Conservation (phyloP, 2,329 filamentous ascomycete genomes). For the Grosmannia penicillata region DNA sequence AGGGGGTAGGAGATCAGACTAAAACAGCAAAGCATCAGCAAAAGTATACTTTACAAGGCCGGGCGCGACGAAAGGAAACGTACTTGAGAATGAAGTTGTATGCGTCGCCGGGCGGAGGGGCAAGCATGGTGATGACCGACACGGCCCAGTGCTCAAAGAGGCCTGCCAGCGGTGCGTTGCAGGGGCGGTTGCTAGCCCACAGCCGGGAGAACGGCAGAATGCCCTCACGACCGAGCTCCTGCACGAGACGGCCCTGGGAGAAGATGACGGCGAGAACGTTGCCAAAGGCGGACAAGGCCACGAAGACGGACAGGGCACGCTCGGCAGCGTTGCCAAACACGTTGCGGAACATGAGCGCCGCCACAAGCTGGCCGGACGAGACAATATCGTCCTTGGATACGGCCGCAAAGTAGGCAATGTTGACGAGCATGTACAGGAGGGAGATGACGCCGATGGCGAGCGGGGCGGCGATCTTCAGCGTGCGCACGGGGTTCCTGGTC, state of each 20-base stretch:
- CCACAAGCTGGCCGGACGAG: conserved; percentile 33
- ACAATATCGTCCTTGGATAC: conserved; percentile 39
- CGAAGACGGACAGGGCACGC: conserved; percentile 47
- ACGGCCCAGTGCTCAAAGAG: conserved; percentile 51
- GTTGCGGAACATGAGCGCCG: conserved; percentile 40
- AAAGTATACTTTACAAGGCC: not conserved
- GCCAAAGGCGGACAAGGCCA: conserved; percentile 52
- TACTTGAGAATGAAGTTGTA: conserved; percentile 49
- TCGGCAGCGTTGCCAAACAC: conserved; percentile 39
- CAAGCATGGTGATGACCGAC: conserved; percentile 50
- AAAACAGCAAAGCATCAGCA: conserved; percentile 2
- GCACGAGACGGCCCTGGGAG: conserved; percentile 50
- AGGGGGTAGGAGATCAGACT: conserved; percentile 51
- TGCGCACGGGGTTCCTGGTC: conserved; percentile 49
- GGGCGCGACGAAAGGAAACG: conserved; percentile 9
- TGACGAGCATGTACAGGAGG: conserved; percentile 50
- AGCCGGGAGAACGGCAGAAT: conserved; percentile 48
- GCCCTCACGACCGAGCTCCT: conserved; percentile 51
- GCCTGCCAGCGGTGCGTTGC: conserved; percentile 45
- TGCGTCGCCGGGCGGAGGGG: conserved; percentile 50
- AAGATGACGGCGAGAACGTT: conserved; percentile 56
- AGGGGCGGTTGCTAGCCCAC: conserved; percentile 49
- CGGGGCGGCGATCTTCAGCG: conserved; percentile 50
- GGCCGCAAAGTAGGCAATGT: conserved; percentile 51
- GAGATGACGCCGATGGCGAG: conserved; percentile 42